Conservation (phyloP, 2,329 filamentous ascomycete genomes). For the Cercospora beticola region DNA sequence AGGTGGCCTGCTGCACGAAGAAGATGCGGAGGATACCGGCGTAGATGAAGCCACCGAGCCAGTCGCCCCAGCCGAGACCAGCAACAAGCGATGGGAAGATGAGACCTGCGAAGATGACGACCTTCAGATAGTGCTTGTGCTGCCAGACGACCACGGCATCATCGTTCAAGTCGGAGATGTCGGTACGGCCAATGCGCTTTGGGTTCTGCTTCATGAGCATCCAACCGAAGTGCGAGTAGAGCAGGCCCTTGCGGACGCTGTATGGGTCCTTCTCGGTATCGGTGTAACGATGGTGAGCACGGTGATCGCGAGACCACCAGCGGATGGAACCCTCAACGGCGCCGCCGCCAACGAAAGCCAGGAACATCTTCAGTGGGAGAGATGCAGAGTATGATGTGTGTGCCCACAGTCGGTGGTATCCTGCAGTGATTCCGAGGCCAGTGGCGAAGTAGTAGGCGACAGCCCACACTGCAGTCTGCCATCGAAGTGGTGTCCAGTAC, state of each 20-base stretch:
- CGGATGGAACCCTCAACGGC: constrained; percentile 82
- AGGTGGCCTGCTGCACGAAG: constrained; percentile 88
- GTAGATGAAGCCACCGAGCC: constrained; percentile 78
- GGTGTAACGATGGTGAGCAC: constrained; percentile 87
- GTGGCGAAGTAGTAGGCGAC: constrained; percentile 81
- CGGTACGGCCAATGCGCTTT: constrained; percentile 81
- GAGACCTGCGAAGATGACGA: constrained; percentile 73
- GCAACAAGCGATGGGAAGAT: constrained; percentile 72
- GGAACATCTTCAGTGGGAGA: constrained; percentile 74
- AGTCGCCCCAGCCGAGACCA: constrained; percentile 79
- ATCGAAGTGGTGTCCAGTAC: constrained; percentile 73
- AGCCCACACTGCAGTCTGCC: constrained; percentile 71
- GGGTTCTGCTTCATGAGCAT: constrained; percentile 94
- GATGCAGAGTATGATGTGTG: constrained; percentile 80
- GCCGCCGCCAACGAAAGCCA: constrained; percentile 77
- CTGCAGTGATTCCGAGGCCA: constrained; percentile 47
- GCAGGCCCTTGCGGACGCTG: constrained; percentile 81
- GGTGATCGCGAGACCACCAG: constrained; percentile 87
- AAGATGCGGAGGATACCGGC: constrained; percentile 82
- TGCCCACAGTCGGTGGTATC: constrained; percentile 82
- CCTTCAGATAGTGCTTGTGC: constrained; percentile 82
- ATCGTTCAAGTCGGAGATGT: constrained; percentile 85
- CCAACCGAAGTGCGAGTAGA: constrained; percentile 85
- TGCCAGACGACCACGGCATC: constrained; percentile 84
- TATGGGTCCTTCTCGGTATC: constrained; percentile 91